phyloP scores from a whole-genome alignment of 1,139 yeast genomes.

The Meyerozyma guilliermondii region DNA sequence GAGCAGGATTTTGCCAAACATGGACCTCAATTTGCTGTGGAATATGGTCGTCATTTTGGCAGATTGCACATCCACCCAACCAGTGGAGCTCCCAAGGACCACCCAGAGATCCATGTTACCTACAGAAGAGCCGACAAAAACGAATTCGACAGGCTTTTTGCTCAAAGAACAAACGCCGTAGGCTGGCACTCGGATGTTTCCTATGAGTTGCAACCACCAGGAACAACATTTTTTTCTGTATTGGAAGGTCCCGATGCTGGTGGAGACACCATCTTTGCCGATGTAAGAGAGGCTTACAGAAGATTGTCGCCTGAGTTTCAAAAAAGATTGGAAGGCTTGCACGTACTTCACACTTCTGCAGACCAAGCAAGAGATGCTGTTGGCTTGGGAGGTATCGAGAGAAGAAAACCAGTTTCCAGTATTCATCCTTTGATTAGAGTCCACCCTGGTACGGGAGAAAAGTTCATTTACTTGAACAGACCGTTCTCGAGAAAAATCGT shows the following conservation, averaged over 20 bases:
- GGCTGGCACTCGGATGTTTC: constrained; percentile 68
- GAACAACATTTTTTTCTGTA: constrained; percentile 57
- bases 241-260: constrained; percentile 61
- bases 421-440: constrained; percentile 65
- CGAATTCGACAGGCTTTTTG: constrained; percentile 22
- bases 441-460: constrained; percentile 65
- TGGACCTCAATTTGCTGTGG: constrained; percentile 50
- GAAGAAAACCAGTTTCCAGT: constrained; percentile 55
- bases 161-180: constrained; percentile 28
- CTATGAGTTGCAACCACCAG: constrained; percentile 68
- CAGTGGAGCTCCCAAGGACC: constrained; percentile 58
- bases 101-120: constrained; percentile 59
- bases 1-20: constrained; percentile 57
- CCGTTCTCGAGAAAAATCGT: constrained; percentile 59
- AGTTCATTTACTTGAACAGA: constrained; percentile 53
- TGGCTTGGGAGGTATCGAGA: constrained; percentile 53
- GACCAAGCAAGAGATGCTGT: constrained; percentile 61
- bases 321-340: constrained; percentile 49
- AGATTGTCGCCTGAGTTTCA: constrained; percentile 60
- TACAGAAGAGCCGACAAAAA: constrained; percentile 43
- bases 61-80: constrained; percentile 71
- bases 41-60: constrained; percentile 62
- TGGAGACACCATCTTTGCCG: constrained; percentile 71
- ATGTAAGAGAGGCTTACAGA: constrained; percentile 62
- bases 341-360: constrained; percentile 62